These are phyloP conservation scores for Epichloe gansuensis DNA, from an alignment of 2,329 filamentous ascomycete species.

Conservation along the genomic window DNA sequence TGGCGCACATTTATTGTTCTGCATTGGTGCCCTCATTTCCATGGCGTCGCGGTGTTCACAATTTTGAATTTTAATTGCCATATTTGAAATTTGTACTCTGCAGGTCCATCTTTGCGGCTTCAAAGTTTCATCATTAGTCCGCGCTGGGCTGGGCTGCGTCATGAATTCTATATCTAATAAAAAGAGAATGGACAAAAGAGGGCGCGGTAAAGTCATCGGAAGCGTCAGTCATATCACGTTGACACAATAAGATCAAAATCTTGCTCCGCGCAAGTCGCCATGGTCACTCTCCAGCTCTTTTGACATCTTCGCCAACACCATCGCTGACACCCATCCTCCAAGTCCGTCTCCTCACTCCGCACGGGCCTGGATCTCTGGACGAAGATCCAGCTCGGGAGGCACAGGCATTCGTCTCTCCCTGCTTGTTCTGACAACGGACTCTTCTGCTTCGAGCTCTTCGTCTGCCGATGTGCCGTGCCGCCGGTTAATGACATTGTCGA, in stretches of 20 bases:
- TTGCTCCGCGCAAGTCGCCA: neutral
- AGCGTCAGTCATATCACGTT: neutral
- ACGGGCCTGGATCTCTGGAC: neutral
- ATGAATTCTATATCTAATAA: too few relatives aligned
- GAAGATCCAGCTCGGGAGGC: conserved; percentile 1
- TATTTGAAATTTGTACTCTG: too few relatives aligned
- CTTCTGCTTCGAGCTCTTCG: conserved; percentile 3
- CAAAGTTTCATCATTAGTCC: too few relatives aligned
- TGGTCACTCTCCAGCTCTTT: neutral
- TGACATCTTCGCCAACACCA: neutral
- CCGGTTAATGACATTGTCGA: conserved; percentile 26
- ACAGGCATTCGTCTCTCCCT: neutral
- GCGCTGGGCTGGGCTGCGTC: too few relatives aligned
- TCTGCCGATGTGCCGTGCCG: conserved; percentile 12
- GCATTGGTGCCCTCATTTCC: too few relatives aligned
- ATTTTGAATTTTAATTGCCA: too few relatives aligned
- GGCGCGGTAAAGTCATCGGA: neutral
- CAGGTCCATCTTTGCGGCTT: too few relatives aligned
- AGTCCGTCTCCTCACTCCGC: neutral
- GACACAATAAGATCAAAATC: neutral
- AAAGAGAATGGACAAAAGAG: too few relatives aligned
- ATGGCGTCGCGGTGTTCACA: too few relatives aligned
- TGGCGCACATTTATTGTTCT: too few relatives aligned
- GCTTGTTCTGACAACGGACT: neutral
- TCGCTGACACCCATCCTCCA: conserved; percentile 1